Evolutionary conservation across 208 protist genomes (phyloP).

Genomic region (Crithidia expoeki): DNA sequence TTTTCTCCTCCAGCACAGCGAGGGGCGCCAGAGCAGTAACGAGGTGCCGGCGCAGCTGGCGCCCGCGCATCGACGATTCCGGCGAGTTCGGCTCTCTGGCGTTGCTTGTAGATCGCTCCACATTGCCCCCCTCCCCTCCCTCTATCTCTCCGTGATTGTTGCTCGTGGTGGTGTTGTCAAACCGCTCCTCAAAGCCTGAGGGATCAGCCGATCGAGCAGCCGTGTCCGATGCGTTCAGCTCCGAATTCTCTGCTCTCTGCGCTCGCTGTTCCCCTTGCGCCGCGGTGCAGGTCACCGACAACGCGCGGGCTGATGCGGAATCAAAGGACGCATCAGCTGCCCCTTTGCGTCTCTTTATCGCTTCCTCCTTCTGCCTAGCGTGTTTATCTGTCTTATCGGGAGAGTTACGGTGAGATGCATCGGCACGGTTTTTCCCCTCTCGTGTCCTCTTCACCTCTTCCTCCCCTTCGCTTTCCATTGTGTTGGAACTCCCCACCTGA

Average conservation of each 20-base stretch:
- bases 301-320: not conserved
- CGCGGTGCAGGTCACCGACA: not conserved
- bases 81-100: not conserved
- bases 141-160: not conserved
- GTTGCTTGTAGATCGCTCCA: not conserved
- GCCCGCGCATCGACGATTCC: slow-evolving; percentile 12
- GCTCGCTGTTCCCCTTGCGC: not conserved
- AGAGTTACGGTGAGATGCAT: no score
- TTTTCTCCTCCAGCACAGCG: slow-evolving; percentile 1
- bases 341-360: not conserved
- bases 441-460: no score
- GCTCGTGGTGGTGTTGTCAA: not conserved
- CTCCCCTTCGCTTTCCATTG: no score
- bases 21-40: slow-evolving; percentile 15
- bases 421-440: no score
- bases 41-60: slow-evolving; percentile 15
- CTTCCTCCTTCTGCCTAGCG: not conserved
- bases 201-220: not conserved
- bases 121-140: not conserved
- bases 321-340: not conserved
- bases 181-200: not conserved
- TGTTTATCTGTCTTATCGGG: no score
- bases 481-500: no score
- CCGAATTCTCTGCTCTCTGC: not conserved
- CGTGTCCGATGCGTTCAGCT: not conserved